Evolutionary conservation across 768 basidiomycete genomes (phyloP).

Genomic region (Crepidotus variabilis): DNA sequence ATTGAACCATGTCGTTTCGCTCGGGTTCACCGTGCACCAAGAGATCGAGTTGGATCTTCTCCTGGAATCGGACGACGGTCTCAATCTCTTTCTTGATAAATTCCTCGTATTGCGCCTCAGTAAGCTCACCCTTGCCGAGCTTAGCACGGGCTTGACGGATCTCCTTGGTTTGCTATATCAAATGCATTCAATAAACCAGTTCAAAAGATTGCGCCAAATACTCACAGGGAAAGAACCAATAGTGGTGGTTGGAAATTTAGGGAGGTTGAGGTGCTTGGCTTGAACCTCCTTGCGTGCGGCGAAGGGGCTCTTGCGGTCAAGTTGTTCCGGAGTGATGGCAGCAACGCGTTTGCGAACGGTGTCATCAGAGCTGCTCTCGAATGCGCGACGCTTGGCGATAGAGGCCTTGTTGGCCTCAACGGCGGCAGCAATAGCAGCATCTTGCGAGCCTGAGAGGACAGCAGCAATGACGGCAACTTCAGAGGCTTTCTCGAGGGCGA

Average conservation of each 20-base stretch:
- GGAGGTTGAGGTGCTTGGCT: slow-evolving; percentile 82
- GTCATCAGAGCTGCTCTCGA: slow-evolving; percentile 91
- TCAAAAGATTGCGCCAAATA: neutral
- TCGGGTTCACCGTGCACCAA: slow-evolving; percentile 99
- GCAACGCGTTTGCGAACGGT: slow-evolving; percentile 93
- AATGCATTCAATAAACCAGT: slow-evolving; percentile 10
- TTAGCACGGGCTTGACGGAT: slow-evolving; percentile 97
- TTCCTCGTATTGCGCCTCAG: slow-evolving; percentile 83
- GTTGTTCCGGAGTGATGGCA: slow-evolving; percentile 81
- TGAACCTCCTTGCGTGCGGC: slow-evolving; percentile 83
- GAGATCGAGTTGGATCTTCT: slow-evolving; percentile 92
- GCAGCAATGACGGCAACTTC: slow-evolving; percentile 90
- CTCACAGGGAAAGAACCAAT: slow-evolving; percentile 95
- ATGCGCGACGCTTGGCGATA: slow-evolving; percentile 91
- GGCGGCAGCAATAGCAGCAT: slow-evolving; percentile 61
- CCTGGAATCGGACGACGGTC: slow-evolving; percentile 92
- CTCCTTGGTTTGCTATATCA: slow-evolving; percentile 90
- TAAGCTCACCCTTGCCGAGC: slow-evolving; percentile 88
- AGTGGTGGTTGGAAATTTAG: slow-evolving; percentile 97
- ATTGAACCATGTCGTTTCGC: slow-evolving; percentile 99
- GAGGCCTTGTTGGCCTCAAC: slow-evolving; percentile 88
- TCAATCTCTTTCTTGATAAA: slow-evolving; percentile 99
- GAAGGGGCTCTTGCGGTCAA: slow-evolving; percentile 89
- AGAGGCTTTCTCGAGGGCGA: slow-evolving; percentile 91
- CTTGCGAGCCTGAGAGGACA: slow-evolving; percentile 81